Conservation (phyloP, 106 monocot genomes). For the Acorus calamus region DNA sequence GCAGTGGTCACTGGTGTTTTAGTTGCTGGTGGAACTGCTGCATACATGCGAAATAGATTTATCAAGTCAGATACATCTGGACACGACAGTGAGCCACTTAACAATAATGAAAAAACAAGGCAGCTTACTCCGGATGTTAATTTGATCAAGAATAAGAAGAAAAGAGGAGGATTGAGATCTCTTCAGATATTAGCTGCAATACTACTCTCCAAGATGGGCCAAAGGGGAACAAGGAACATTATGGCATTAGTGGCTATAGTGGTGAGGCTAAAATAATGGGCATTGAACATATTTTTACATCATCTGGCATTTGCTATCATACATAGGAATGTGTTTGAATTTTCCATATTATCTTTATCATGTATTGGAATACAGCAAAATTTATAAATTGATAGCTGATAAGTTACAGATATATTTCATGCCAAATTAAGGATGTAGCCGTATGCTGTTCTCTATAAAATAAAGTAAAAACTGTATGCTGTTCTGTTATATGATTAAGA, state of each 20-base stretch:
- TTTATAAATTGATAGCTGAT: too few species aligned
- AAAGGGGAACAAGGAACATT: constrained; percentile 48
- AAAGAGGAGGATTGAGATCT: constrained; percentile 53
- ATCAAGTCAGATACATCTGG: constrained; percentile 11
- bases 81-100: background rate
- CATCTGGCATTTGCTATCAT: background rate
- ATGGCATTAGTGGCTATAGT: constrained; percentile 53
- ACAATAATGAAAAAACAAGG: constrained; percentile 8
- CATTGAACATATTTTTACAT: background rate
- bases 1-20: constrained; percentile 51
- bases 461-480: too few species aligned
- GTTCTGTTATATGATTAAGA: too few species aligned
- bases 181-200: constrained; percentile 77
- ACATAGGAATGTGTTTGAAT: background rate
- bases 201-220: constrained; percentile 62
- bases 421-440: too few species aligned
- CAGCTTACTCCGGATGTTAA: constrained; percentile 38
- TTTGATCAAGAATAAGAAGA: constrained; percentile 19
- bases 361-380: too few species aligned
- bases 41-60: constrained; percentile 34
- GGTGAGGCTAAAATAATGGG: constrained; percentile 25
- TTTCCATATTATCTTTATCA: too few species aligned
- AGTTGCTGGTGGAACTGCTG: constrained; percentile 72
- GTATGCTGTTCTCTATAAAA: too few species aligned
- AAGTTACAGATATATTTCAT: too few species aligned